phyloP scores from a whole-genome alignment of 2,329 filamentous ascomycete species.

The Penicillium fuscoglaucum region DNA sequence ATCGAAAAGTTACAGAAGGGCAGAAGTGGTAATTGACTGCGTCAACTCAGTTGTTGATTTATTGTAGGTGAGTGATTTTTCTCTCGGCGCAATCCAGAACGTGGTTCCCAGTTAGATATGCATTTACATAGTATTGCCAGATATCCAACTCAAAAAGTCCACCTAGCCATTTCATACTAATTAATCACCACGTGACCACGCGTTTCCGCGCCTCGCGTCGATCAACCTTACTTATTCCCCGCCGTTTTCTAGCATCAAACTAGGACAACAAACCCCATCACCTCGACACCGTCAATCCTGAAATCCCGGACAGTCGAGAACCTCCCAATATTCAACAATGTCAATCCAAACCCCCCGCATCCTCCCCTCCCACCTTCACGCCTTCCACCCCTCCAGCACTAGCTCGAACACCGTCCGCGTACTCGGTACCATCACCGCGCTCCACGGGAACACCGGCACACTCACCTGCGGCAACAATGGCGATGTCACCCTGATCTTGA shows the following conservation, averaged over 20 bases:
- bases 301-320: neutral
- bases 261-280: neutral
- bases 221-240: slow-evolving; percentile 5
- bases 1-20: neutral
- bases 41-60: neutral
- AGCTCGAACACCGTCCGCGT: slow-evolving; percentile 66
- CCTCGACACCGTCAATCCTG: neutral
- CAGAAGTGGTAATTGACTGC: neutral
- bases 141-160: neutral
- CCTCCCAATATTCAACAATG: slow-evolving; percentile 53
- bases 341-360: slow-evolving; percentile 77
- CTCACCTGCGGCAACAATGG: slow-evolving; percentile 72
- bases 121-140: neutral
- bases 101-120: rapidly evolving
- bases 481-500: slow-evolving; percentile 70
- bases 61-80: neutral
- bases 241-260: neutral
- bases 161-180: neutral
- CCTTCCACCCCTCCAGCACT: slow-evolving; percentile 60
- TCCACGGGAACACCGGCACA: slow-evolving; percentile 76
- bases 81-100: neutral
- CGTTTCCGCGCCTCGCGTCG: slow-evolving; percentile 23
- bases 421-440: slow-evolving; percentile 78
- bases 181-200: slow-evolving; percentile 26
- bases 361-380: slow-evolving; percentile 74